phyloP scores from a whole-genome alignment of 2,329 filamentous ascomycete species.

The Penicillium sclerotigenum region DNA sequence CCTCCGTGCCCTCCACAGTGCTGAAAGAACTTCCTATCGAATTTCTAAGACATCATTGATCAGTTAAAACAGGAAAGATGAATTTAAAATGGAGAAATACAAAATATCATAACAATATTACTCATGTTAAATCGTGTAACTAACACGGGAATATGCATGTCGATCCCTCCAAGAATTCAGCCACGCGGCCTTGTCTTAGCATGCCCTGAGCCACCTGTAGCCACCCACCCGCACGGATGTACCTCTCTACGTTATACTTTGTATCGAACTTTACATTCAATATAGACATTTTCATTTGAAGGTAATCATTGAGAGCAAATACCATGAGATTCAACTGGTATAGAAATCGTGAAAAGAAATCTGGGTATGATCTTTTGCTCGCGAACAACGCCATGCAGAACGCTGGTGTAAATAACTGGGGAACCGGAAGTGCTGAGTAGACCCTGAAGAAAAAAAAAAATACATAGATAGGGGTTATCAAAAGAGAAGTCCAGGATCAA shows the following conservation, averaged over 20 bases:
- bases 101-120: not conserved
- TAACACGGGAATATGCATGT: not conserved
- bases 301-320: not conserved
- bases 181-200: not conserved
- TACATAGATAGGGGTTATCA: not conserved
- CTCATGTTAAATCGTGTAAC: not conserved
- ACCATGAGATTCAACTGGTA: constrained; percentile 7
- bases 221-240: no score
- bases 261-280: not conserved
- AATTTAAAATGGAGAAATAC: not conserved
- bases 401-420: constrained; percentile 15
- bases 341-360: constrained; percentile 14
- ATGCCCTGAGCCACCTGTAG: no score
- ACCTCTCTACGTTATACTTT: not conserved
- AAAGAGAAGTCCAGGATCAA: constrained; percentile 3
- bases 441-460: not conserved
- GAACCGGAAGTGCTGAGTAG: not conserved
- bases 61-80: not conserved
- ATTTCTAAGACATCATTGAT: not conserved
- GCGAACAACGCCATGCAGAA: constrained; percentile 27
- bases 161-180: not conserved
- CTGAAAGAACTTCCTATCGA: not conserved
- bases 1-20: not conserved
- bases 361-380: constrained; percentile 29
- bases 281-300: constrained; percentile 1